Conservation (phyloP, 73 alveolate genomes). For the Paramecium biaurelia region DNA sequence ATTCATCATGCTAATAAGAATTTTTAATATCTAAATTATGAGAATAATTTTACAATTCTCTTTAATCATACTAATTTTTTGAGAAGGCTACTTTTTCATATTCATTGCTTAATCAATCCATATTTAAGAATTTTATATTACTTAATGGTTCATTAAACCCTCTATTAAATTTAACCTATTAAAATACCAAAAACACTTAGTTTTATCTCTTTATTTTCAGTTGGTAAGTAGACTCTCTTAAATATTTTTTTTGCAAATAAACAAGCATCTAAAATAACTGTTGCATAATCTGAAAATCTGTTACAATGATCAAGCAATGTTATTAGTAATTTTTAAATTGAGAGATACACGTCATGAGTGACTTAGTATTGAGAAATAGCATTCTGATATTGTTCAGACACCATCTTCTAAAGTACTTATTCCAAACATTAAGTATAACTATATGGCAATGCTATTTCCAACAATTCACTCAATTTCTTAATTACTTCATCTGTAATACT, state of each 20-base stretch:
- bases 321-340: background rate
- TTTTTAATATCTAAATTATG: background rate
- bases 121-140: background rate
- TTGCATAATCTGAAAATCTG: background rate
- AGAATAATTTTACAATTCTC: background rate
- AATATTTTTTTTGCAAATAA: background rate
- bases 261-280: background rate
- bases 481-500: background rate
- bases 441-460: background rate
- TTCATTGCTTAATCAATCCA: background rate
- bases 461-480: background rate
- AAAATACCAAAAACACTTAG: background rate
- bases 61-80: background rate
- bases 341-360: background rate
- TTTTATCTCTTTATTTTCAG: background rate
- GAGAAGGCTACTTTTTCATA: background rate
- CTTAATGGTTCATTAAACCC: background rate
- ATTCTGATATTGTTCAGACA: background rate
- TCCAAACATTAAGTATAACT: background rate
- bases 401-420: background rate
- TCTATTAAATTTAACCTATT: background rate
- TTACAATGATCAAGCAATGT: background rate
- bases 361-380: background rate
- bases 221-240: background rate
- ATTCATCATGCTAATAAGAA: background rate